Percentiles rank a stretch among this genome's conserved stretches.
phyloP scores from a whole-genome alignment of 2,329 filamentous ascomycete genomes.

The Teratosphaeria zuluensis region DNA sequence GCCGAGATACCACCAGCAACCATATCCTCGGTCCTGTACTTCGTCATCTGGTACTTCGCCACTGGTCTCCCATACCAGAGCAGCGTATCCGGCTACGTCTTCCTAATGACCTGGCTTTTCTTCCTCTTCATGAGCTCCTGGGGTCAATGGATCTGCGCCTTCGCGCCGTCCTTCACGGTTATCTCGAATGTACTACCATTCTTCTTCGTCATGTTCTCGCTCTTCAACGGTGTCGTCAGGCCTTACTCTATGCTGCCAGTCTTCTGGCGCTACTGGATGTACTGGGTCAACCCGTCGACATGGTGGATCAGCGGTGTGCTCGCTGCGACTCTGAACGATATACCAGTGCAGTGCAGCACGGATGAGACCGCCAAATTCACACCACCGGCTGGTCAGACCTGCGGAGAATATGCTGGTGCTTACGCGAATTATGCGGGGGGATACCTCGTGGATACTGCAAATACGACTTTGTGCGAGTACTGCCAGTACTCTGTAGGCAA shows the following conservation, averaged over 20 bases:
- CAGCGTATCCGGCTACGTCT: slow-evolving; percentile 61
- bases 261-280: slow-evolving; percentile 64
- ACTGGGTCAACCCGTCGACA: slow-evolving; percentile 58
- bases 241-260: slow-evolving; percentile 55
- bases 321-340: slow-evolving; percentile 48
- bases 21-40: slow-evolving; percentile 57
- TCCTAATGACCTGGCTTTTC: slow-evolving; percentile 69
- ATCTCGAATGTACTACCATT: slow-evolving; percentile 68
- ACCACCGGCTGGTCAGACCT: slow-evolving; percentile 55
- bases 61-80: slow-evolving; percentile 59
- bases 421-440: slow-evolving; percentile 50
- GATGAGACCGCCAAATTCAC: slow-evolving; percentile 57
- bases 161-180: slow-evolving; percentile 68
- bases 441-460: slow-evolving; percentile 54
- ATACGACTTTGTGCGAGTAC: slow-evolving; percentile 54
- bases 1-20: slow-evolving; percentile 64
- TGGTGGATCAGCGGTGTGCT: slow-evolving; percentile 66
- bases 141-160: slow-evolving; percentile 80
- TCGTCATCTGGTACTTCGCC: slow-evolving; percentile 66
- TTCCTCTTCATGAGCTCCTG: slow-evolving; percentile 65
- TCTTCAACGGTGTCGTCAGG: slow-evolving; percentile 70
- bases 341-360: slow-evolving; percentile 35
- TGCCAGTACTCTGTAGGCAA: slow-evolving; percentile 57
- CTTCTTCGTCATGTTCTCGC: slow-evolving; percentile 67
- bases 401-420: slow-evolving; percentile 51